These are phyloP conservation scores for Entomortierella parvispora DNA, from an alignment of 192 early-diverging fungal genomes.

Conservation along the genomic window DNA sequence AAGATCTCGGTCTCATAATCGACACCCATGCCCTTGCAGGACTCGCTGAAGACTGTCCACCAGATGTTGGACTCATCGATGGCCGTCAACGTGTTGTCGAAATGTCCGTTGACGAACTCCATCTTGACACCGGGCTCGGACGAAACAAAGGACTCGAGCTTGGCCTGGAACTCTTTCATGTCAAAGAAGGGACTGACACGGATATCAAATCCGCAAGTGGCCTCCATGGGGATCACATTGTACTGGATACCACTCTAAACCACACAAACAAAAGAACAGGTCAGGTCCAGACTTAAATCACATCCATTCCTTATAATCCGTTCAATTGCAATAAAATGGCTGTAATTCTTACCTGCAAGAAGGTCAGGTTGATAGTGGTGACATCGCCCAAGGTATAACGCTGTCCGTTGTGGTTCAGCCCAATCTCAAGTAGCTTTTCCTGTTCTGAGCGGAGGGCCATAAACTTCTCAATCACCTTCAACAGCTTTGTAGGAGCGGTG, in stretches of 20 bases:
- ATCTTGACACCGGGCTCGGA: conserved; percentile 63
- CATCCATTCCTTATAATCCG: too few species aligned
- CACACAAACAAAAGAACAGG: neutral
- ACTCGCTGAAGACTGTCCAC: conserved; percentile 71
- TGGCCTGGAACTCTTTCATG: conserved; percentile 67
- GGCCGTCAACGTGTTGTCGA: conserved; percentile 64
- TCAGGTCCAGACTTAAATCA: neutral
- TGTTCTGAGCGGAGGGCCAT: conserved; percentile 75
- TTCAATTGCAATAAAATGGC: neutral
- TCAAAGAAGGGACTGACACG: conserved; percentile 77
- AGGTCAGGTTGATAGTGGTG: conserved; percentile 83
- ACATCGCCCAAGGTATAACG: conserved; percentile 76
- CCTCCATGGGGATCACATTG: conserved; percentile 84
- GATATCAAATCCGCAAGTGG: conserved; percentile 76
- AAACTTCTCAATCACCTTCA: conserved; percentile 75
- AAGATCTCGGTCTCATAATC: conserved; percentile 80
- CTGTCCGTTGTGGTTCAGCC: conserved; percentile 62
- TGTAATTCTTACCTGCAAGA: conserved; percentile 63
- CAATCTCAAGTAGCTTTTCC: conserved; percentile 62
- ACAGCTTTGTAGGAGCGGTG: conserved; percentile 73
- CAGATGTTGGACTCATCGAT: conserved; percentile 70
- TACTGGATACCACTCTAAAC: conserved; percentile 72
- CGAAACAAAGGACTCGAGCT: conserved; percentile 54
- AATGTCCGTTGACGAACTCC: conserved; percentile 73
- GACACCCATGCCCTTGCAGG: conserved; percentile 64